A percentile compares a stretch with the other conserved stretches of the same genome.
These are phyloP conservation scores for Aspergillus sp. DNA, from an alignment of 2,329 filamentous ascomycete species.

Conservation along the genomic window DNA sequence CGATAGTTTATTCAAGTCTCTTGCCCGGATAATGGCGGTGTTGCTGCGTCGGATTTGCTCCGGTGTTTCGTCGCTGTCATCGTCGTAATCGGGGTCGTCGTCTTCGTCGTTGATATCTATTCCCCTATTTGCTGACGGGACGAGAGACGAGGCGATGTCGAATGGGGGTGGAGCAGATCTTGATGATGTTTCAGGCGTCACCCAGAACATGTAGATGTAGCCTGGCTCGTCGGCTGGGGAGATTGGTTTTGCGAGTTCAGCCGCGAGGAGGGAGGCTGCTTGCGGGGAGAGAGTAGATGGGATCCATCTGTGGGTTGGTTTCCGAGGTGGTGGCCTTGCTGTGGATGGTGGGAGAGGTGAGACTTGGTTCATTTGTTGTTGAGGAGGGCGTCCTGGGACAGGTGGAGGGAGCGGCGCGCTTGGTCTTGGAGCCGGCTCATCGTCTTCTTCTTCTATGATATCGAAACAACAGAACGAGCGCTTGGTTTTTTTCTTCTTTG, in stretches of 20 bases:
- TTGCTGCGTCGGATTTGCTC: conserved; percentile 31
- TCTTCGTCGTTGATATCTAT: neutral
- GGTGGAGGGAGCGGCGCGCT: conserved; percentile 16
- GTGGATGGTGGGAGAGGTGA: conserved; percentile 3
- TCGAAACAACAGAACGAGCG: conserved; percentile 37
- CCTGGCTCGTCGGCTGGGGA: conserved; percentile 75
- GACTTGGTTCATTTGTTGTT: conserved; percentile 12
- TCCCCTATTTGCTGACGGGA: conserved; percentile 45
- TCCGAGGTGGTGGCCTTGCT: neutral
- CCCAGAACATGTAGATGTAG: conserved; percentile 99
- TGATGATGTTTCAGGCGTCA: conserved; percentile 66
- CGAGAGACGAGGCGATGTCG: conserved; percentile 61
- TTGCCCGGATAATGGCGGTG: conserved; percentile 40
- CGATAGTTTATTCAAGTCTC: conserved; percentile 32
- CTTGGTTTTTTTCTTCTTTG: conserved; percentile 25
- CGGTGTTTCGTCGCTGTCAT: conserved; percentile 22
- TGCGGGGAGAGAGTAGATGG: conserved; percentile 66
- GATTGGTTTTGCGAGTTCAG: conserved; percentile 74
- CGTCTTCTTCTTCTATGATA: conserved; percentile 23
- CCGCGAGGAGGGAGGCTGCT: conserved; percentile 67
- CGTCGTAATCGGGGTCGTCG: neutral
- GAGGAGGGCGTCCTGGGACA: neutral
- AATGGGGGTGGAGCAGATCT: conserved; percentile 51
- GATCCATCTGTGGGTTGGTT: conserved; percentile 55
- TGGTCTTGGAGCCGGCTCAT: conserved; percentile 9